A percentile compares a stretch with the other conserved stretches of the same genome.
Evolutionary conservation across 1,284 basidiomycete genomes (phyloP).

Genomic region (Macrocystidia cucumis): DNA sequence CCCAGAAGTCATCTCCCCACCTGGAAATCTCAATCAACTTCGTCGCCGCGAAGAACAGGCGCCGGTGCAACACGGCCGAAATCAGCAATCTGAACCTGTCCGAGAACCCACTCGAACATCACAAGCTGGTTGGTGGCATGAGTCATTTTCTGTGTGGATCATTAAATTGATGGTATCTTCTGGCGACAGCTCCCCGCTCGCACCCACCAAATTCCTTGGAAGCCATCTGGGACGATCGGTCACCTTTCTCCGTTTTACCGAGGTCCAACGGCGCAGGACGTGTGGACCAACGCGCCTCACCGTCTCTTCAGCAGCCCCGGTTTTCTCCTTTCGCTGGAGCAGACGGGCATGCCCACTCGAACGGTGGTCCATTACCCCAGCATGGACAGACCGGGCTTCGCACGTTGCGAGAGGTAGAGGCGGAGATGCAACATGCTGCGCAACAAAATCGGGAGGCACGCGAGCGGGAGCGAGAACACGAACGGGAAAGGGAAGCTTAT

Average conservation of each 20-base stretch:
- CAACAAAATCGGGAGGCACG: conserved; percentile 30
- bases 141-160: too few species aligned
- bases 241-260: conserved; percentile 62
- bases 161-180: conserved; percentile 25
- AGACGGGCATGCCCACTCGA: conserved; percentile 20
- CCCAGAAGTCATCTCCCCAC: conserved; percentile 25
- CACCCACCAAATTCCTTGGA: conserved; percentile 50
- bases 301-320: conserved; percentile 16
- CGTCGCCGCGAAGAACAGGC: conserved; percentile 10
- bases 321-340: conserved; percentile 25
- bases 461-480: too few species aligned
- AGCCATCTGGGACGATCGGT: conserved; percentile 74
- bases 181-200: conserved; percentile 21
- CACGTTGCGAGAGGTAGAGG: conserved; percentile 91
- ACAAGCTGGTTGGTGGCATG: too few species aligned
- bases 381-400: conserved; percentile 43
- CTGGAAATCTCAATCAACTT: conserved; percentile 12
- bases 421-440: conserved; percentile 69
- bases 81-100: conserved; percentile 5
- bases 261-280: conserved; percentile 42
- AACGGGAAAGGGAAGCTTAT: too few species aligned
- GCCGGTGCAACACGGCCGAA: conserved; percentile 8
- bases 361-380: conserved; percentile 23
- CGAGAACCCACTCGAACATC: conserved; percentile 14
- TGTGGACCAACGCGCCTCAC: conserved; percentile 17